These are phyloP conservation scores for Aspergillus carbonarius DNA, from an alignment of 2,329 filamentous ascomycete species.

Conservation along the genomic window DNA sequence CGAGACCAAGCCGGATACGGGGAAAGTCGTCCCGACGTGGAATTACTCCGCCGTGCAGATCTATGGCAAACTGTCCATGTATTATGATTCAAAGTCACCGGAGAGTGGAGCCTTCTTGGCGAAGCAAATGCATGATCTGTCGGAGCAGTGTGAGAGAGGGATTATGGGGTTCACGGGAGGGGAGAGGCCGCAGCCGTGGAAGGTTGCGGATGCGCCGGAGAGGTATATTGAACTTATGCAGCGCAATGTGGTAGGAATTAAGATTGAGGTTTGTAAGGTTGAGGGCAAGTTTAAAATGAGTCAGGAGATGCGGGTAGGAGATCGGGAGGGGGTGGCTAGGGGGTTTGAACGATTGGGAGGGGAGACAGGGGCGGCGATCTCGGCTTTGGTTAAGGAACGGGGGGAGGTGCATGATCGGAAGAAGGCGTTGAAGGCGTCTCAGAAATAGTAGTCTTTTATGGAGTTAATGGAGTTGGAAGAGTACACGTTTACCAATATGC, in stretches of 20 bases:
- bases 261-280: neutral
- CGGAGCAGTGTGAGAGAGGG: neutral
- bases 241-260: neutral
- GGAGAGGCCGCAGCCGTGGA: neutral
- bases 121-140: neutral
- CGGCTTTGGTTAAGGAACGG: conserved; percentile 37
- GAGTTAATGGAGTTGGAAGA: too few species aligned
- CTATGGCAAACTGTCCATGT: neutral
- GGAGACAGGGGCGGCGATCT: conserved; percentile 38
- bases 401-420: conserved; percentile 22
- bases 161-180: neutral
- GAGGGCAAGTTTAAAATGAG: conserved; percentile 39
- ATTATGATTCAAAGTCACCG: neutral
- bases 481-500: too few species aligned
- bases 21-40: neutral
- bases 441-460: too few species aligned
- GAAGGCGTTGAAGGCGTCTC: neutral
- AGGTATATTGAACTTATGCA: neutral
- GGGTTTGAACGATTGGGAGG: conserved; percentile 53
- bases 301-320: conserved; percentile 57
- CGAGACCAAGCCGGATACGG: neutral
- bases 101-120: neutral
- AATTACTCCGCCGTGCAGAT: neutral
- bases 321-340: conserved; percentile 57
- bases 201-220: neutral